These are phyloP conservation scores for Hypoxylon subgilvum DNA, from an alignment of 495 filamentous ascomycete genomes.

Conservation along the genomic window DNA sequence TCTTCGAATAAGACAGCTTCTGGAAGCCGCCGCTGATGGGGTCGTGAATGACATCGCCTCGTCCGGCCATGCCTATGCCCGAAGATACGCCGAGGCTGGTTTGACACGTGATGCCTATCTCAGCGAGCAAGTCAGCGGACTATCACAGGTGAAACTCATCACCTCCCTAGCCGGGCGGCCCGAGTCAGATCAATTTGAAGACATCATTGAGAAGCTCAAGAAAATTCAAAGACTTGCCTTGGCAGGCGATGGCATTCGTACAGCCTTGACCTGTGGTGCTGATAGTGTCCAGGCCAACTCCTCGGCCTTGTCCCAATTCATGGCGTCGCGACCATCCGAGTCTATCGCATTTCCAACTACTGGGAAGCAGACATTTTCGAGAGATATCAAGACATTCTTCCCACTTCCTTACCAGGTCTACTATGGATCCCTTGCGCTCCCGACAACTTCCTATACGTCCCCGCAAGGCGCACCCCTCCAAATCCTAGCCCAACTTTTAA, in stretches of 20 bases:
- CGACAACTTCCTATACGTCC: constrained; percentile 85
- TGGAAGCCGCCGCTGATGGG: constrained; percentile 83
- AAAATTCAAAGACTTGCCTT: constrained; percentile 81
- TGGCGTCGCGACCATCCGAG: constrained; percentile 61
- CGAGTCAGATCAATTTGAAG: constrained; percentile 67
- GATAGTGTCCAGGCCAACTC: constrained; percentile 75
- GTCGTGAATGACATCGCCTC: constrained; percentile 90
- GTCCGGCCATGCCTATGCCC: constrained; percentile 83
- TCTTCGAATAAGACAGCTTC: constrained; percentile 78
- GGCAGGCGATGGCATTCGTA: constrained; percentile 65
- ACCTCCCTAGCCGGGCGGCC: constrained; percentile 62
- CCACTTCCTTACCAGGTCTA: constrained; percentile 96
- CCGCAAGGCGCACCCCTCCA: constrained; percentile 76
- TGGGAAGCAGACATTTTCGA: constrained; percentile 39
- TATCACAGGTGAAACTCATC: constrained; percentile 88
- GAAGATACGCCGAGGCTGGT: constrained; percentile 78
- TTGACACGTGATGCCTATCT: constrained; percentile 72
- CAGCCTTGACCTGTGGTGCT: constrained; percentile 83
- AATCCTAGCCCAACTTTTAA: constrained; percentile 90
- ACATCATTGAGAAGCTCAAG: constrained; percentile 84
- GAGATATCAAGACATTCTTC: constrained; percentile 79
- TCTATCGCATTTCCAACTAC: constrained; percentile 46
- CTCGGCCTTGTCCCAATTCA: constrained; percentile 71
- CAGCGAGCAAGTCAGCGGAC: constrained; percentile 79
- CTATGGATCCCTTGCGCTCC: constrained; percentile 79